Conservation (phyloP, 257 asterid species). For the Solanum tarijense region DNA sequence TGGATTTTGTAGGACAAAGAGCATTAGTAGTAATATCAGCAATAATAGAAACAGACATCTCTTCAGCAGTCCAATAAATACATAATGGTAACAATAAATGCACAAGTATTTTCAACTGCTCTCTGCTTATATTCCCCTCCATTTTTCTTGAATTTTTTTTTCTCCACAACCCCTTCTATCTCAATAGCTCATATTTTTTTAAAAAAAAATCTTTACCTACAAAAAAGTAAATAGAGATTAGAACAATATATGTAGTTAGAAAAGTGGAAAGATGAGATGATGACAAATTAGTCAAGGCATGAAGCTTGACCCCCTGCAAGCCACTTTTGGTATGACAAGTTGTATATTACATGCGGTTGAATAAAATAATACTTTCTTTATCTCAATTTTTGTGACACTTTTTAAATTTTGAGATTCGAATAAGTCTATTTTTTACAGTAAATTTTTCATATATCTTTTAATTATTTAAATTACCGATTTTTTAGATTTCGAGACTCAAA, state of each 20-base stretch:
- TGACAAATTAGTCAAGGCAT: background rate
- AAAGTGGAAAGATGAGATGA: background rate
- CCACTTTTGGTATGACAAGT: background rate
- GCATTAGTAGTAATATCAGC: conserved; percentile 83
- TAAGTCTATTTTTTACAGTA: fast-evolving
- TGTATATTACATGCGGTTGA: background rate
- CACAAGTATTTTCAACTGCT: conserved; percentile 41
- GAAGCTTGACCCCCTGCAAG: background rate
- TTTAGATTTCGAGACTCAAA: too few relatives aligned
- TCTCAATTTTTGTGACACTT: fast-evolving
- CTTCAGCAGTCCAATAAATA: conserved; percentile 84
- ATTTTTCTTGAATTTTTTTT: background rate
- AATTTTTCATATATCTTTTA: too few relatives aligned
- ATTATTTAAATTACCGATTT: too few relatives aligned
- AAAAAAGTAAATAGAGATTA: background rate
- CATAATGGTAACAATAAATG: conserved; percentile 59
- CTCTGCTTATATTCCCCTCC: conserved; percentile 13
- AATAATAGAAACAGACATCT: conserved; percentile 74
- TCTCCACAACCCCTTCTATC: background rate
- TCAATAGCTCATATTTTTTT: background rate
- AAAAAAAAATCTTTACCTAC: background rate
- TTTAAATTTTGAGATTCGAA: fast-evolving
- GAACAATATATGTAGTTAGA: background rate
- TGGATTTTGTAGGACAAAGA: conserved; percentile 52
- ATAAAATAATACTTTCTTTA: fast-evolving